phyloP scores from a whole-genome alignment of 1,284 basidiomycete species.

The Tylopilus sp. region DNA sequence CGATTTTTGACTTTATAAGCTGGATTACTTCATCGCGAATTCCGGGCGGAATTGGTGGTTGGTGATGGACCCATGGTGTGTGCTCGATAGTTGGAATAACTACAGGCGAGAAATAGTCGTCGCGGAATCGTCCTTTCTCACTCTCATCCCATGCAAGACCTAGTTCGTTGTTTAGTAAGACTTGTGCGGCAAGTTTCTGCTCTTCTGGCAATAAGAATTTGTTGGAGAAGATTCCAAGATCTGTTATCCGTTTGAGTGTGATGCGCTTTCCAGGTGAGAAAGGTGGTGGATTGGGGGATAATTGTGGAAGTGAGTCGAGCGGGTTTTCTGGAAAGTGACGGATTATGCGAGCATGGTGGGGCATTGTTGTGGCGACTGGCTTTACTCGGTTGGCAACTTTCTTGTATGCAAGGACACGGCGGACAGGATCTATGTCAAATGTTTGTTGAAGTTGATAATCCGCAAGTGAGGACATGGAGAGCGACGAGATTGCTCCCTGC shows the following conservation, averaged over 20 bases:
- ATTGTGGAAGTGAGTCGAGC: not conserved
- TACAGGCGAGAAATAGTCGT: conserved; percentile 27
- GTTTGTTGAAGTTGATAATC: conserved; percentile 1
- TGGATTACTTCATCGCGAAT: conserved; percentile 38
- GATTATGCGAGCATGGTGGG: conserved; percentile 22
- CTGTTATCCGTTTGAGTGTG: not conserved
- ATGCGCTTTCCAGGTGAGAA: not conserved
- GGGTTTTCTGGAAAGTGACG: conserved; percentile 16
- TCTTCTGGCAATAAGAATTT: conserved; percentile 42
- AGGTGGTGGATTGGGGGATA: not conserved
- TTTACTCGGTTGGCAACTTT: conserved; percentile 7
- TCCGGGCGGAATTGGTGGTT: conserved; percentile 35
- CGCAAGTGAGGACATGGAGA: not conserved
- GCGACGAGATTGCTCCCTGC: not conserved
- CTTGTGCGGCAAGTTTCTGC: conserved; percentile 21
- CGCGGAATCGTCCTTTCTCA: conserved; percentile 32
- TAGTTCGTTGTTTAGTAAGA: conserved; percentile 21
- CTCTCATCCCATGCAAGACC: conserved; percentile 40
- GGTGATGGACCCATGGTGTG: conserved; percentile 29
- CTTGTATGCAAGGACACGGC: not conserved
- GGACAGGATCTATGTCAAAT: not conserved
- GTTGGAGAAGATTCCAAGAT: not conserved
- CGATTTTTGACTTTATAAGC: conserved; percentile 46
- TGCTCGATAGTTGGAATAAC: conserved; percentile 32
- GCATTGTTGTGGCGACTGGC: conserved; percentile 28